phyloP scores from a whole-genome alignment of 257 asterid genomes.

The Sherardia arvensis region DNA sequence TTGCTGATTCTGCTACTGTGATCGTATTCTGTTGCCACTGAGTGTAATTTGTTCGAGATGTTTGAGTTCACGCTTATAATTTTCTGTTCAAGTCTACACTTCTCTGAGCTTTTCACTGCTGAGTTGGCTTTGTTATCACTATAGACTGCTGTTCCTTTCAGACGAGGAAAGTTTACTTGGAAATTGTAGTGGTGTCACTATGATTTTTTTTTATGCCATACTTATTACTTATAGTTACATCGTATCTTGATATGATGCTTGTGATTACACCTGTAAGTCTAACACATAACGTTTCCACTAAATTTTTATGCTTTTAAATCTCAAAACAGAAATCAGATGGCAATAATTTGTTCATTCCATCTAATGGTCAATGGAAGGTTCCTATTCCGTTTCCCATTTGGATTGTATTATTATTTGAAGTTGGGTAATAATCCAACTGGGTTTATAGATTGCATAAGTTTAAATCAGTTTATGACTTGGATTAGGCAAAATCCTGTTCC shows the following conservation, averaged over 20 bases:
- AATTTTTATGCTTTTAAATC: no score
- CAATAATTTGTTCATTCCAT: no score
- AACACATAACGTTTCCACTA: background rate
- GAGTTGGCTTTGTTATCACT: background rate
- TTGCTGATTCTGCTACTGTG: background rate
- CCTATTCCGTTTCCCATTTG: background rate
- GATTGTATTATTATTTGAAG: no score
- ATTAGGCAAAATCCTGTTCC: no score
- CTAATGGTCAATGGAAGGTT: background rate
- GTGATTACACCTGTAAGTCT: conserved; percentile 5
- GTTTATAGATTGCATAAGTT: background rate
- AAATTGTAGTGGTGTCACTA: background rate
- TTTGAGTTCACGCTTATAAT: background rate
- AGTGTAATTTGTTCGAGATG: background rate
- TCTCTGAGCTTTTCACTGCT: background rate
- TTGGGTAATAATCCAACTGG: no score
- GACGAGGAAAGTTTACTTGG: background rate
- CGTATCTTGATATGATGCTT: background rate
- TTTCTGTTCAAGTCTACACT: background rate
- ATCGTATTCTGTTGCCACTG: background rate
- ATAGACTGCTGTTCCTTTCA: background rate
- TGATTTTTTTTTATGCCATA: background rate
- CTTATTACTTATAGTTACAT: background rate
- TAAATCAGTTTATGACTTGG: no score
- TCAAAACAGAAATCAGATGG: no score